Conservation (phyloP, 1,139 yeast genomes). For the Candida pseudoviswanathii region DNA sequence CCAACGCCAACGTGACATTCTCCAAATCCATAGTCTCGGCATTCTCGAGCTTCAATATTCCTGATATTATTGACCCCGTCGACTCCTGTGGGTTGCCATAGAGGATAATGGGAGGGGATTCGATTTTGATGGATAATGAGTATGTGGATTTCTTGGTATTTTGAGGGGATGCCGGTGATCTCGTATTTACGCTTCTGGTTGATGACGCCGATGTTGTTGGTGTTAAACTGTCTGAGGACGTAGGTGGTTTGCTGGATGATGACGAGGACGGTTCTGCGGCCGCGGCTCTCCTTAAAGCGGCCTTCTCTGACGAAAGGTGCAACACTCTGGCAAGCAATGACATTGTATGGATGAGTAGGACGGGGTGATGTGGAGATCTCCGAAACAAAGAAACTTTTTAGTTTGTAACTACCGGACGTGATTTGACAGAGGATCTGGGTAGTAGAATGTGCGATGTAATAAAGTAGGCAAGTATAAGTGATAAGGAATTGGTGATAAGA, state of each 20-base stretch:
- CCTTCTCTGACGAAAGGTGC: conserved; percentile 6
- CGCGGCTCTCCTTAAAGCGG: conserved; percentile 7
- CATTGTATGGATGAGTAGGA: neutral
- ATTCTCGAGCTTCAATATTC: conserved; percentile 46
- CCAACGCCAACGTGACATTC: conserved; percentile 62
- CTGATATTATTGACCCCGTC: conserved; percentile 84
- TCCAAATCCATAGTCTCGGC: conserved; percentile 41
- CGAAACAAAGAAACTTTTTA: neutral
- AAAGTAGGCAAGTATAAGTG: too few species aligned
- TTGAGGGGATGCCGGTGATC: conserved; percentile 9
- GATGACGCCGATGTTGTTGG: conserved; percentile 7
- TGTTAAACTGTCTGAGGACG: neutral
- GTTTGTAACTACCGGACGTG: neutral
- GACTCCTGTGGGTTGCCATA: conserved; percentile 80
- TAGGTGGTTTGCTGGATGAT: conserved; percentile 8
- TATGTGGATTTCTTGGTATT: conserved; percentile 4
- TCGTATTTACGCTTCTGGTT: neutral
- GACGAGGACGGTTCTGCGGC: conserved; percentile 7
- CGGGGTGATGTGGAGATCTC: conserved; percentile 1
- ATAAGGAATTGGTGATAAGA: too few species aligned
- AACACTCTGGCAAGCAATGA: conserved; percentile 6
- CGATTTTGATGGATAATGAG: conserved; percentile 61
- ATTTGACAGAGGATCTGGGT: neutral
- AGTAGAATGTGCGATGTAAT: too few species aligned
- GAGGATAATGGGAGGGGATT: conserved; percentile 87